Conservation (phyloP, 805 yeast genomes). For the Pichia nanzhaoensis region DNA sequence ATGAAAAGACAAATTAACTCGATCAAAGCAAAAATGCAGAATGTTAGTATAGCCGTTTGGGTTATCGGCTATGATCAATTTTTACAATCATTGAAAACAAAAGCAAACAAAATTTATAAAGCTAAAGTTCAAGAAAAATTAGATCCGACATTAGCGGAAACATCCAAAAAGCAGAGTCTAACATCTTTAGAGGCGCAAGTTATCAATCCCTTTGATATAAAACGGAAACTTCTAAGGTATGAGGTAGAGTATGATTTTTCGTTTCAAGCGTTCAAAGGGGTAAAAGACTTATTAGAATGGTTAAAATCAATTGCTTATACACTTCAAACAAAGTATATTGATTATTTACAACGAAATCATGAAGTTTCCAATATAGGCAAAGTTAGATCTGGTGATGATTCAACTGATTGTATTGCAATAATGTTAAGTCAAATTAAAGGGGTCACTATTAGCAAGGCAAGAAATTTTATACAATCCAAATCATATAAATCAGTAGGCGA, state of each 20-base stretch:
- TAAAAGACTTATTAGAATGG: conserved; percentile 45
- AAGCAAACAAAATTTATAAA: conserved; percentile 41
- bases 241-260: conserved; percentile 44
- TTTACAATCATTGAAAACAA: conserved; percentile 36
- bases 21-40: conserved; percentile 20
- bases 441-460: conserved; percentile 48
- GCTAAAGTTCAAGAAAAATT: conserved; percentile 18
- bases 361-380: conserved; percentile 49
- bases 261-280: conserved; percentile 42
- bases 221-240: conserved; percentile 35
- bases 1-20: conserved; percentile 20
- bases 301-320: conserved; percentile 52
- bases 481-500: conserved; percentile 8
- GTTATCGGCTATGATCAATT: conserved; percentile 44
- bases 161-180: conserved; percentile 6
- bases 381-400: conserved; percentile 47
- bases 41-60: conserved; percentile 35
- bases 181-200: too few species aligned
- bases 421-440: conserved; percentile 51
- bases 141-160: conserved; percentile 1
- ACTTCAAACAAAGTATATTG: conserved; percentile 46
- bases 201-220: conserved; percentile 30
- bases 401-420: conserved; percentile 40
- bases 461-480: conserved; percentile 32
- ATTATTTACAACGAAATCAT: conserved; percentile 47